phyloP scores from a whole-genome alignment of 2,329 filamentous ascomycete species.

The Fusarium anthophilum region DNA sequence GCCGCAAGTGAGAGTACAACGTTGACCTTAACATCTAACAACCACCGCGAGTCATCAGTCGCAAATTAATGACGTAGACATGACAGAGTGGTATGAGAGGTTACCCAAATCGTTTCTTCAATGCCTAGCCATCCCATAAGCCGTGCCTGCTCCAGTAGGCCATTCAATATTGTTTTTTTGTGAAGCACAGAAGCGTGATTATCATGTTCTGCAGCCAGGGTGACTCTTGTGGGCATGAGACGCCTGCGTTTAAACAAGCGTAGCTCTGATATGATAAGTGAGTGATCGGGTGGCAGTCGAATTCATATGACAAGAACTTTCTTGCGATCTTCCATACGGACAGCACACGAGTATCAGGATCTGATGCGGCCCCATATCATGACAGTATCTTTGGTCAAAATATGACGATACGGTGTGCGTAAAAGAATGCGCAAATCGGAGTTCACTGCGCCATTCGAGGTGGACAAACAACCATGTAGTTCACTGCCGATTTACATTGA shows the following conservation, averaged over 20 bases:
- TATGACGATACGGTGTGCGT: neutral
- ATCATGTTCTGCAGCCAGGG: neutral
- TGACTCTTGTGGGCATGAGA: conserved; percentile 4
- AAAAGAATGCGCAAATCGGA: neutral
- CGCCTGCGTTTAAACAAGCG: neutral
- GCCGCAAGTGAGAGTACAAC: conserved; percentile 6
- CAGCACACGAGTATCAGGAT: conserved; percentile 7
- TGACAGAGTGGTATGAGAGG: conserved; percentile 3
- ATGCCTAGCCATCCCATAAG: neutral
- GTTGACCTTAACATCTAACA: neutral
- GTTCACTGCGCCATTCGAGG: neutral
- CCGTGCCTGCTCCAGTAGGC: neutral
- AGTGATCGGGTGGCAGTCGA: conserved; percentile 3
- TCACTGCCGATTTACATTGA: neutral
- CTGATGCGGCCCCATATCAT: neutral
- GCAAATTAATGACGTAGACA: conserved; percentile 2
- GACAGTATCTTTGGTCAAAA: neutral
- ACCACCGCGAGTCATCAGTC: neutral
- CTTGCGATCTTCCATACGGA: conserved; percentile 18
- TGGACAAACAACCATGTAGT: neutral
- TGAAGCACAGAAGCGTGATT: neutral
- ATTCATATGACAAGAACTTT: conserved; percentile 27
- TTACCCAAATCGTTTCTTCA: conserved; percentile 8
- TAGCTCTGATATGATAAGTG: neutral
- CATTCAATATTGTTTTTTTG: neutral